phyloP scores from a whole-genome alignment of 371 early-diverging fungal species.

The Mortierella sp. region DNA sequence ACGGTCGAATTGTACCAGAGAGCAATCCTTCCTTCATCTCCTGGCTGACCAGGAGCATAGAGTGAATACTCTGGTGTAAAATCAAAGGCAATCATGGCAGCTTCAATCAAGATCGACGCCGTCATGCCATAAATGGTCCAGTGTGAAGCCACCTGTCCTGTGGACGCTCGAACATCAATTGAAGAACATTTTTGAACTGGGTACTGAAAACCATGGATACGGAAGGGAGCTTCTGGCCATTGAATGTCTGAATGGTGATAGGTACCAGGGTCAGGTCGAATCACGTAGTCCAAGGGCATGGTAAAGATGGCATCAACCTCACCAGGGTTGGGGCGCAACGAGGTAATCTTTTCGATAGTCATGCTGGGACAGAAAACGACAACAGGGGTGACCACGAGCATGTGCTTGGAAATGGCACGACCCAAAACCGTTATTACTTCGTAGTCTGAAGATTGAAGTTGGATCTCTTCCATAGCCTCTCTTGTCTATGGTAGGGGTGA shows the following conservation, averaged over 20 bases:
- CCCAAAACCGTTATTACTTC: constrained; percentile 12
- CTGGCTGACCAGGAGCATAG: constrained; percentile 22
- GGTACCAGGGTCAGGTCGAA: constrained; percentile 17
- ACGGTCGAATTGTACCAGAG: constrained; percentile 25
- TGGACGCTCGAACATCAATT: too few relatives aligned
- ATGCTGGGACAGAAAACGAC: constrained; percentile 31
- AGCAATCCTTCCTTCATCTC: background rate
- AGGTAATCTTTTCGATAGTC: constrained; percentile 22
- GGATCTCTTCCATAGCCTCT: constrained; percentile 44
- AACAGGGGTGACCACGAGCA: constrained; percentile 43
- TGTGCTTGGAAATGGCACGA: constrained; percentile 29
- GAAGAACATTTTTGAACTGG: too few relatives aligned
- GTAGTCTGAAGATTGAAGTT: constrained; percentile 7
- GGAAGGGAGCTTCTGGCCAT: constrained; percentile 10
- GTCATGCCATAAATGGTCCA: constrained; percentile 44
- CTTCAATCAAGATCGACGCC: constrained; percentile 33
- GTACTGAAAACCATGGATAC: constrained; percentile 36
- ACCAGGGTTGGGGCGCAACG: constrained; percentile 35
- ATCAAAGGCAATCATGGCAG: constrained; percentile 30
- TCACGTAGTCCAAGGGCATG: constrained; percentile 23
- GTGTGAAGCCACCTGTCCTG: too few relatives aligned
- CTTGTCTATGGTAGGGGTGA: constrained; percentile 19
- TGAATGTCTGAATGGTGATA: constrained; percentile 30
- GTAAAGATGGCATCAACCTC: constrained; percentile 46
- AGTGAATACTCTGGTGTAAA: constrained; percentile 26